phyloP scores from a whole-genome alignment of 2,329 filamentous ascomycete species.

The Daldinia sp. region DNA sequence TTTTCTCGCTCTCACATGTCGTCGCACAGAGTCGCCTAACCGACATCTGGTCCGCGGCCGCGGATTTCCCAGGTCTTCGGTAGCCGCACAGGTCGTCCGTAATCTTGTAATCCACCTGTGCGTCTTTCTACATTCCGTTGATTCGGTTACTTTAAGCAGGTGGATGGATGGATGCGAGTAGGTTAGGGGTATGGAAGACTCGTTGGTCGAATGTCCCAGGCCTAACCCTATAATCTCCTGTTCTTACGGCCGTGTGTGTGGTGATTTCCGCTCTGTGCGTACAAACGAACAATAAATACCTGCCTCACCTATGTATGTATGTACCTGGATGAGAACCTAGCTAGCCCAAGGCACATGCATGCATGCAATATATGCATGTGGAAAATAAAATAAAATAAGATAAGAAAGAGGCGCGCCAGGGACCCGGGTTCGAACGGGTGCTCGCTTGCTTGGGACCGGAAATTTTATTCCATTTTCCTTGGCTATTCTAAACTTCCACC shows the following conservation, averaged over 20 bases:
- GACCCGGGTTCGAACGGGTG: slow-evolving; percentile 16
- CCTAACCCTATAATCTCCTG: slow-evolving; percentile 2
- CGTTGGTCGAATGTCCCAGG: not conserved
- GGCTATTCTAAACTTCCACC: no score
- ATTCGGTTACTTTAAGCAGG: no score
- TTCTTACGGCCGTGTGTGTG: slow-evolving; percentile 37
- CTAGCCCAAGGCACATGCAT: no score
- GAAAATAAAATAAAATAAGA: no score
- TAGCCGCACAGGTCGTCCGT: slow-evolving; percentile 19
- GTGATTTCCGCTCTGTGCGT: not conserved
- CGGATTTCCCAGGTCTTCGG: slow-evolving; percentile 27
- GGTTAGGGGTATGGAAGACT: no score
- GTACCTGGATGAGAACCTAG: no score
- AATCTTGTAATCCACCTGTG: no score
- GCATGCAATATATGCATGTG: no score
- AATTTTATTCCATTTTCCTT: slow-evolving; percentile 14
- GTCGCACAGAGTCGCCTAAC: slow-evolving; percentile 15
- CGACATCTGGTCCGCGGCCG: slow-evolving; percentile 19
- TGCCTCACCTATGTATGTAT: not conserved
- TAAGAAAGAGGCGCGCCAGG: not conserved
- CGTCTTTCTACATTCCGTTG: no score
- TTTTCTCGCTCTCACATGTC: slow-evolving; percentile 7
- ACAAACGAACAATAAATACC: no score
- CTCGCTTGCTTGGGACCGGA: slow-evolving; percentile 33
- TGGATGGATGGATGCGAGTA: no score